A percentile compares a stretch with the other conserved stretches of the same genome.
Conservation (phyloP, 78 protist genomes). For the Dictyostelium brefeldianum region DNA sequence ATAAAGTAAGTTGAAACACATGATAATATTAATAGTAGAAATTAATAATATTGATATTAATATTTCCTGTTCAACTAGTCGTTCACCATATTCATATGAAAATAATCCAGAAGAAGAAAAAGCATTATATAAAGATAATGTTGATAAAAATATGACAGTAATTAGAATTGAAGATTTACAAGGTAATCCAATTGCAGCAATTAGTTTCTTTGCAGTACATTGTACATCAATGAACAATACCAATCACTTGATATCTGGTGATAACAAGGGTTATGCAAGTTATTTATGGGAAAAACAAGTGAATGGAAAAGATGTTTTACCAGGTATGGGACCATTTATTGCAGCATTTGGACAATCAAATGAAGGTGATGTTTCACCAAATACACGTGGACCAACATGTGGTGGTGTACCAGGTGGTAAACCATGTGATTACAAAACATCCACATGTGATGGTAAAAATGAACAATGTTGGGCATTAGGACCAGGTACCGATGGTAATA, state of each 20-base stretch:
- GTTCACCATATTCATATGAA: conserved; percentile 87
- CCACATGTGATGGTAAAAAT: conserved; percentile 79
- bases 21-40: not conserved
- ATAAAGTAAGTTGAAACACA: conserved; percentile 57
- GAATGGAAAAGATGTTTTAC: conserved; percentile 34
- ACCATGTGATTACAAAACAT: conserved; percentile 62
- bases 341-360: conserved; percentile 89
- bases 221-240: conserved; percentile 89
- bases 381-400: conserved; percentile 86
- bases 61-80: conserved; percentile 8
- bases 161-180: conserved; percentile 59
- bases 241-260: conserved; percentile 83
- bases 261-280: conserved; percentile 93
- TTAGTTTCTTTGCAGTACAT: conserved; percentile 86
- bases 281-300: conserved; percentile 66
- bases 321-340: conserved; percentile 86
- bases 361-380: conserved; percentile 90
- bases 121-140: conserved; percentile 68
- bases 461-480: conserved; percentile 79
- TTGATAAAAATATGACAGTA: conserved; percentile 83
- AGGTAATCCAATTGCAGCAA: conserved; percentile 80
- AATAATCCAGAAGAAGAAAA: conserved; percentile 88
- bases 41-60: not conserved
- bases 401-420: conserved; percentile 48
- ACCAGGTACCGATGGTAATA: conserved; percentile 70